These are phyloP conservation scores for Yamadazyma kitorensis DNA, from an alignment of 805 yeast species.

Conservation along the genomic window DNA sequence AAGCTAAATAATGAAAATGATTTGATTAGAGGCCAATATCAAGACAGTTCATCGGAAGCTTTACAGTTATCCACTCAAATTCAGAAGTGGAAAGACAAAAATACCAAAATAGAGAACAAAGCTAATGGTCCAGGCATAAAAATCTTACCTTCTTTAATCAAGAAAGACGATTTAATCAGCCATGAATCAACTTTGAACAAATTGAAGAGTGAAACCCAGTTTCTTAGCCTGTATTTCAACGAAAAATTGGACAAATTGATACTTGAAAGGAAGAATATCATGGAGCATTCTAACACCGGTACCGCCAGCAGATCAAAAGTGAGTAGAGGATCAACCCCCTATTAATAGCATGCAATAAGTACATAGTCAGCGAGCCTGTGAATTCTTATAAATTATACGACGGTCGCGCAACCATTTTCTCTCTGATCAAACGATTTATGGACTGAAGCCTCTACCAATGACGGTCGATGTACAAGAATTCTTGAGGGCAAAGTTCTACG, in stretches of 20 bases:
- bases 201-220: conserved; percentile 26
- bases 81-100: conserved; percentile 17
- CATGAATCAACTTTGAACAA: conserved; percentile 25
- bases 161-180: conserved; percentile 29
- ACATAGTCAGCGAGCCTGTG: too few relatives aligned
- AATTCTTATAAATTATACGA: too few relatives aligned
- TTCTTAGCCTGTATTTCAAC: conserved; percentile 24
- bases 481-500: too few relatives aligned
- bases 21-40: conserved; percentile 27
- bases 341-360: too few relatives aligned
- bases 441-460: too few relatives aligned
- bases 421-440: too few relatives aligned
- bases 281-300: conserved; percentile 28
- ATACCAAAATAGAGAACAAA: conserved; percentile 18
- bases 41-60: conserved; percentile 32
- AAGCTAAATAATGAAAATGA: conserved; percentile 30
- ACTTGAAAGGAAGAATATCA: conserved; percentile 29
- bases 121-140: conserved; percentile 34
- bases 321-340: conserved; percentile 40
- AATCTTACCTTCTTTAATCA: conserved; percentile 31
- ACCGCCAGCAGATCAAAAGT: conserved; percentile 32
- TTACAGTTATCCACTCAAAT: conserved; percentile 24
- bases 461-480: too few relatives aligned
- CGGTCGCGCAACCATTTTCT: too few relatives aligned
- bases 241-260: conserved; percentile 33